Evolutionary conservation across 192 early-diverging fungal species (phyloP).

Genomic region (Cetraspora pellucida): DNA sequence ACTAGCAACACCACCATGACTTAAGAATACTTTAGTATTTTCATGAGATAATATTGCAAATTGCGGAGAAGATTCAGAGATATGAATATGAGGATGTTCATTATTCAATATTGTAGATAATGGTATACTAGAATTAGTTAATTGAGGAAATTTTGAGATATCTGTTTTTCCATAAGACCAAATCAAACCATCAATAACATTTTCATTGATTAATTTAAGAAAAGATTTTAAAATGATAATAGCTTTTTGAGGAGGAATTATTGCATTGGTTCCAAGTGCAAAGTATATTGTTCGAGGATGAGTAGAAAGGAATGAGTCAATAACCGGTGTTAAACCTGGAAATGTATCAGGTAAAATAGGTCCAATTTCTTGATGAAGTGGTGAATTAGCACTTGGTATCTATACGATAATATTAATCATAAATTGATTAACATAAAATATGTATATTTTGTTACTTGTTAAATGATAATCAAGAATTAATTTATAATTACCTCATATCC

Average conservation of each 20-base stretch:
- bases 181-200: slow-evolving; percentile 40
- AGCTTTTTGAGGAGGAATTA: slow-evolving; percentile 1
- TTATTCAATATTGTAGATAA: not conserved
- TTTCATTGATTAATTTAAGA: slow-evolving; percentile 32
- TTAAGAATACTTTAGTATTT: slow-evolving; percentile 36
- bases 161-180: slow-evolving; percentile 30
- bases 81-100: slow-evolving; percentile 5
- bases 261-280: slow-evolving; percentile 39
- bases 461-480: too few relatives aligned
- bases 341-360: slow-evolving; percentile 40
- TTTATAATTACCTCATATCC: slow-evolving; percentile 24
- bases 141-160: not conserved
- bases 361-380: slow-evolving; percentile 35
- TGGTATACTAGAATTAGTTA: not conserved
- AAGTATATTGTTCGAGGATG: slow-evolving; percentile 35
- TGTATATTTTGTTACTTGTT: too few relatives aligned
- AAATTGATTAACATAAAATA: too few relatives aligned
- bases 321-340: not conserved
- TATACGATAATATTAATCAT: too few relatives aligned
- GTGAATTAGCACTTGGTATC: too few relatives aligned
- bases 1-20: slow-evolving; percentile 38
- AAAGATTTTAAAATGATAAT: slow-evolving; percentile 34
- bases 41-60: slow-evolving; percentile 39
- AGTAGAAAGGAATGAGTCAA: slow-evolving; percentile 13
- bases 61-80: slow-evolving; percentile 38